Evolutionary conservation across 2,329 filamentous ascomycete genomes (phyloP), one percentile per base, ranked within the genome.

Genomic region (Paecilomyces sp.): DNA sequence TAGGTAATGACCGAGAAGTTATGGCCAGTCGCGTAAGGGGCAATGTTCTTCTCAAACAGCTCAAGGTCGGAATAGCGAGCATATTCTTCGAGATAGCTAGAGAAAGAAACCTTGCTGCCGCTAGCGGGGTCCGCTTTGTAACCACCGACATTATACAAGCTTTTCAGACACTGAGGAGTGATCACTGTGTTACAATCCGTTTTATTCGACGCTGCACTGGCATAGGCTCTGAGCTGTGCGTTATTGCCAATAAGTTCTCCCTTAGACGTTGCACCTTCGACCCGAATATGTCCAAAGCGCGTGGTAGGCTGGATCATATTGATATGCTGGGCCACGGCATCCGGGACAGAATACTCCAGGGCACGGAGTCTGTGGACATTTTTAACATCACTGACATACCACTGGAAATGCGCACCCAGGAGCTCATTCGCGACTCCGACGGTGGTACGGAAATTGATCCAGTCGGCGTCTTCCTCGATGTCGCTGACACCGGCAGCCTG

Each of bases 31-130:
- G 78, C 76, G 47, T 68, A 68, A 3, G 76, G 76, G 3, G 77
- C 76, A 55, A 75, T 73, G 18, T 69, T 63, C 15, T 67, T 55
- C 52, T 74, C 68, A 62, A 82, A 82, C 8, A 71, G 61, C 1
- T 66, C 66, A 36, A 81, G 71, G 60, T 82, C 80, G n/a, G 70
- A 66, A 60, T 77, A 81, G 28, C 77, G 77, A 2, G 79, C 79
- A 57, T 79, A 80, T 60, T 82, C 70, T 63, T 81, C 79, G 2
- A 82, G 67, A 63, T 76, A 82, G 22, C 78, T 79, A 55, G 71
- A 74, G 28, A 82, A 80, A 11, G 72, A 79, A 31, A 82, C 67
- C 53, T 72, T 74, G 63, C 71, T 76, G 24, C 73, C 72, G 11
- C 72, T 71, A 8, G 67, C 60, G 7, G 70, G 66, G 25, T 73